Evolutionary conservation across 2,329 filamentous ascomycete genomes (phyloP).

Genomic region (Ambrosiella cleistominuta): DNA sequence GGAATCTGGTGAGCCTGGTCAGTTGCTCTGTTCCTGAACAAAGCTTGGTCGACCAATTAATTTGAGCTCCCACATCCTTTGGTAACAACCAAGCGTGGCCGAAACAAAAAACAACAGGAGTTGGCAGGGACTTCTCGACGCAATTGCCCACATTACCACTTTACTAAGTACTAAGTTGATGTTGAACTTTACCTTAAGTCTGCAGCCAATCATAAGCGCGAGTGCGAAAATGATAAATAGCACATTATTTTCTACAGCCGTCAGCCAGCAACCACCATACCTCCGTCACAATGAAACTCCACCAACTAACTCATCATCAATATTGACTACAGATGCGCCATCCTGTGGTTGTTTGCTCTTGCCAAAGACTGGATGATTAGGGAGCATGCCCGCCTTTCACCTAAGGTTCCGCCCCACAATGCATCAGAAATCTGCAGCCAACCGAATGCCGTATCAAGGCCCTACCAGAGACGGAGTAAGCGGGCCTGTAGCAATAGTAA

Average conservation of each 20-base stretch:
- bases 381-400: background rate
- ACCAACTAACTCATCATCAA: background rate
- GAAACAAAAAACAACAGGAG: background rate
- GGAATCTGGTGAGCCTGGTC: background rate
- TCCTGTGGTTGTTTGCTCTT: background rate
- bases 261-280: background rate
- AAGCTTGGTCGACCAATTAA: background rate
- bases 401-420: background rate
- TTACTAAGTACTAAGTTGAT: background rate
- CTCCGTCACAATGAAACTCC: background rate
- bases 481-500: background rate
- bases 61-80: background rate
- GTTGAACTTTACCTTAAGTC: too few species aligned
- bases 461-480: background rate
- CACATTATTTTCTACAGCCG: background rate
- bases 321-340: background rate
- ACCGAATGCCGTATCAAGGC: background rate
- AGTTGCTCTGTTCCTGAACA: background rate
- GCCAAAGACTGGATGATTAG: background rate
- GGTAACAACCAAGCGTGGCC: background rate
- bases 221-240: too few species aligned
- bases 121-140: background rate
- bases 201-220: too few species aligned
- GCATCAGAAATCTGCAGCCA: background rate
- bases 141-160: background rate